Conservation (phyloP, 768 basidiomycete genomes). For the Collybia sp. region DNA sequence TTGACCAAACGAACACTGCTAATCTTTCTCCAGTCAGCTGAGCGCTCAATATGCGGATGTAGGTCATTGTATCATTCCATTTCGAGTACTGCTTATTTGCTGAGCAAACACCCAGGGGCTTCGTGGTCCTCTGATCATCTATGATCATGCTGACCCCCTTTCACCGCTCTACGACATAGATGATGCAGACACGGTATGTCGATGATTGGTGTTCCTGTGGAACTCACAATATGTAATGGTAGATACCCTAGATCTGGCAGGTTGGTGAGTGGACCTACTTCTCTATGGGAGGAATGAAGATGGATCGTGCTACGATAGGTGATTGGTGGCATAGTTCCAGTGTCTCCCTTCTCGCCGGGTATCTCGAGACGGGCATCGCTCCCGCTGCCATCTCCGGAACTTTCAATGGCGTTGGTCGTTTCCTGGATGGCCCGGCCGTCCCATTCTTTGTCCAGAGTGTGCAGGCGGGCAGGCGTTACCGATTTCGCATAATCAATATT, state of each 20-base stretch:
- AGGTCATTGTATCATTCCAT: too few species aligned
- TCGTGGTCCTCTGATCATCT: too few species aligned
- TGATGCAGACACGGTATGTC: too few species aligned
- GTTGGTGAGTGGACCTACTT: slow-evolving; percentile 6
- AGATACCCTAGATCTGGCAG: slow-evolving; percentile 14
- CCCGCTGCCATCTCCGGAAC: slow-evolving; percentile 27
- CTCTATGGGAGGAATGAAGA: slow-evolving; percentile 13
- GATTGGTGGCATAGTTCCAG: slow-evolving; percentile 38
- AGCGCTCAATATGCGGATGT: slow-evolving; percentile 9
- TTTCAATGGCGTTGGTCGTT: slow-evolving; percentile 36
- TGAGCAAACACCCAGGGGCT: too few species aligned
- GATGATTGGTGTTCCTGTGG: too few species aligned
- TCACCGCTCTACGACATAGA: too few species aligned
- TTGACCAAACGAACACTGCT: too few species aligned
- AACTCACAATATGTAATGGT: too few species aligned
- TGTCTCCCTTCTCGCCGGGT: slow-evolving; percentile 20
- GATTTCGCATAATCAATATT: slow-evolving; percentile 18
- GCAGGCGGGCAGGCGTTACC: slow-evolving; percentile 23
- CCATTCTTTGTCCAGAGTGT: slow-evolving; percentile 30
- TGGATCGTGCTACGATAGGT: slow-evolving; percentile 26
- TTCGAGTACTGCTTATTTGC: too few species aligned
- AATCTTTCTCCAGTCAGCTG: slow-evolving; percentile 1
- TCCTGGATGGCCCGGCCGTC: slow-evolving; percentile 22
- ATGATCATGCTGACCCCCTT: too few species aligned
- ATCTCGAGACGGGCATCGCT: slow-evolving; percentile 18